Conservation (phyloP, 2,329 filamentous ascomycete genomes). For the Fusarium anguioides region DNA sequence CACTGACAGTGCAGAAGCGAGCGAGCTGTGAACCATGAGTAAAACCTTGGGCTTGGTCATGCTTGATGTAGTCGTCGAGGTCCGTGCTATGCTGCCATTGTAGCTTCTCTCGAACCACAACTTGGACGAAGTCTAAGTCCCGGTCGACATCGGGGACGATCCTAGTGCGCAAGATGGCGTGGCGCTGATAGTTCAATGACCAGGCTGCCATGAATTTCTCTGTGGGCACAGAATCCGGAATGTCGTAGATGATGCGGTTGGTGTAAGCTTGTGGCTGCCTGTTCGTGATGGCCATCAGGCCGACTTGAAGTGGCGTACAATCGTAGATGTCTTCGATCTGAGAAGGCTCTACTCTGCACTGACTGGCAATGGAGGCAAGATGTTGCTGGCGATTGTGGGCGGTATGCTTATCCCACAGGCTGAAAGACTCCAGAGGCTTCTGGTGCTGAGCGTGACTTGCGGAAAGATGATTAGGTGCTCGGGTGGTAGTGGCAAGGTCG, state of each 20-base stretch:
- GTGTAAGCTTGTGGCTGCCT: conserved; percentile 21
- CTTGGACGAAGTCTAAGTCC: conserved; percentile 1
- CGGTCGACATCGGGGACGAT: conserved; percentile 1
- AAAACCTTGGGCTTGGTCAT: conserved; percentile 3
- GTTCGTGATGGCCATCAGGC: conserved; percentile 17
- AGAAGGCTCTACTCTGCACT: conserved; percentile 4
- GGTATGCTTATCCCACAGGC: conserved; percentile 1
- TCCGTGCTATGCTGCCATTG: conserved; percentile 1
- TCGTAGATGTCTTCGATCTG: conserved; percentile 25
- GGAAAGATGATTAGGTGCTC: conserved; percentile 2
- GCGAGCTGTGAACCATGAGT: background rate
- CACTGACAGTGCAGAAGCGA: background rate
- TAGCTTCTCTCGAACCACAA: conserved; percentile 1
- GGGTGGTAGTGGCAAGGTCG: conserved; percentile 28
- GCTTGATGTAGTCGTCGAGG: conserved; percentile 4
- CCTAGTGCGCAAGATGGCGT: conserved; percentile 4
- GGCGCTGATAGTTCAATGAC: conserved; percentile 5
- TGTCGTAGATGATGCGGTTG: conserved; percentile 5
- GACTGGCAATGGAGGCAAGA: conserved; percentile 15
- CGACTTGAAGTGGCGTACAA: conserved; percentile 13
- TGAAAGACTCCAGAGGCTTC: background rate
- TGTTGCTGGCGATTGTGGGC: background rate
- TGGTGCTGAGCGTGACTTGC: background rate
- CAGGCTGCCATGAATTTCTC: conserved; percentile 3
- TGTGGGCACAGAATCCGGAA: background rate